Evolutionary conservation across 441 rosid genomes (phyloP), one percentile per base, ranked within the genome.

Genomic region (Iberis amara): DNA sequence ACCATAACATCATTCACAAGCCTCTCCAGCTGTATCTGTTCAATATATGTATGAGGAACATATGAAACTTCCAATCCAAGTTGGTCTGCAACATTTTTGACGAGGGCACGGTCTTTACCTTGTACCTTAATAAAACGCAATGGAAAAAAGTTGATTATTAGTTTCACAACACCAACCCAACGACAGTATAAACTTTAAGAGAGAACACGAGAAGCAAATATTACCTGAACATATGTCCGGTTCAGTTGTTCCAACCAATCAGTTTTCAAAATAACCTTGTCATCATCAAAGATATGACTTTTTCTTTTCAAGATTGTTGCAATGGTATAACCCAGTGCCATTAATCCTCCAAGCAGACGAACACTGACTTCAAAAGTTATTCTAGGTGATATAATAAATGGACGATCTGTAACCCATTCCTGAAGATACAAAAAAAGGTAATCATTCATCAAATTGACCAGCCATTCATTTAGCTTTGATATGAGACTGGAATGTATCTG

Each of bases 321-420:
- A 52, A 86, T 89, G 44, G 94, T 86, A 70, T 92, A 92, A 14
- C 99, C 99, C 66, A 92, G 68, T 46, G 99, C 97, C 97, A 92
- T 92, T 62, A 92, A 67, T 49, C 99, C 99, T 71, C 99, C 99
- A 13, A 92, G 76, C 52, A 92, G 91, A 14, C 96, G 96, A 41
- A 82, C 98, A 5, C 92, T 88, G 51, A 92, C 98, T 78, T 88
- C 94, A 61, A 92, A 89, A 52, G 94, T 89, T 75, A 92, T 92
- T 70, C 99, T 80, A 6, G 99, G 99, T 48, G 99, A 92, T 67
- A 92, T 92, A 52, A 92, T 82, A 73, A 92, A 92, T n/a, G 95
- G 96, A 81, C 73, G 77, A 70, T 92, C 98, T 38, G 94, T 89
- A 64, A 89, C 96, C 97, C 97, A 92, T 63, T 89, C 98, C 96